A percentile compares a stretch with the other conserved stretches of the same genome.
Conservation (phyloP, 1,284 basidiomycete species). For the Lentinula novae-zelandiae region DNA sequence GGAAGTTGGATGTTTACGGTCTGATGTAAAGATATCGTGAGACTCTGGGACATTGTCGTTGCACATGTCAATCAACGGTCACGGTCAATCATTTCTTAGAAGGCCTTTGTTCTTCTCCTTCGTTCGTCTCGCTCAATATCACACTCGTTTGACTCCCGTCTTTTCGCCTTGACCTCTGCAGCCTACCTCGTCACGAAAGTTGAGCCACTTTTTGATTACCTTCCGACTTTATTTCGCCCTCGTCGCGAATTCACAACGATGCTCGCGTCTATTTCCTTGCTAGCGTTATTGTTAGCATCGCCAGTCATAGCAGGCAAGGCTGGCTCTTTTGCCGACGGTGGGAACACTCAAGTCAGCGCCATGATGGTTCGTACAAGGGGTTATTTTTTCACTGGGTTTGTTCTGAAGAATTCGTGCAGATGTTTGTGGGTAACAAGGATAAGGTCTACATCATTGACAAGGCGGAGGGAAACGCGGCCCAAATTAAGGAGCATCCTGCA, state of each 20-base stretch:
- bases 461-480: slow-evolving; percentile 56
- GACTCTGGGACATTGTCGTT: too few species aligned
- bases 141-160: not conserved
- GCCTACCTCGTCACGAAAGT: too few species aligned
- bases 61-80: too few species aligned
- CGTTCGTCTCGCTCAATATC: not conserved
- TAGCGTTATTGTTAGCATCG: slow-evolving; percentile 33
- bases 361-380: slow-evolving; percentile 52
- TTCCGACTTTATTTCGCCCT: not conserved
- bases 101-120: not conserved
- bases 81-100: not conserved
- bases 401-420: slow-evolving; percentile 21
- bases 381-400: not conserved
- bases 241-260: slow-evolving; percentile 16
- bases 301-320: slow-evolving; percentile 29
- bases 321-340: slow-evolving; percentile 44
- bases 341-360: slow-evolving; percentile 53
- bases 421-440: slow-evolving; percentile 51
- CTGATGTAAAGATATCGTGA: too few species aligned
- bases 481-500: slow-evolving; percentile 51
- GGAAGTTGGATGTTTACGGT: too few species aligned
- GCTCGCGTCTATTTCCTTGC: slow-evolving; percentile 23
- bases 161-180: not conserved
- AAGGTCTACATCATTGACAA: slow-evolving; percentile 59
- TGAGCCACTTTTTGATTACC: not conserved